phyloP scores from a whole-genome alignment of 768 basidiomycete species.

The Pleurotus sapidus region DNA sequence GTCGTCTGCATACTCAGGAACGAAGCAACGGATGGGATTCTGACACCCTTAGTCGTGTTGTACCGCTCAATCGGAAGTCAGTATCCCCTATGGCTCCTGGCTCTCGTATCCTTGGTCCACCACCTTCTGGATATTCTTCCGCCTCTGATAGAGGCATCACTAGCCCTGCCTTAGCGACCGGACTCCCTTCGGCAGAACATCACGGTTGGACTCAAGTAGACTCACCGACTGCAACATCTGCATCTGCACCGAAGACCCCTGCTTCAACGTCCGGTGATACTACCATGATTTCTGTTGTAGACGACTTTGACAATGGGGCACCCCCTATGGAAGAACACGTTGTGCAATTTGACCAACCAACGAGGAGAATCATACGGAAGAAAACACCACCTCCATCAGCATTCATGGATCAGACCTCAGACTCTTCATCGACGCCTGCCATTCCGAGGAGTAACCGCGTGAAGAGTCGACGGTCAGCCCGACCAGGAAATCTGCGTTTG shows the following conservation, averaged over 20 bases:
- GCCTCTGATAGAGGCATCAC: slow-evolving; percentile 33
- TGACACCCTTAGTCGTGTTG: slow-evolving; percentile 44
- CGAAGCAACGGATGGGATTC: slow-evolving; percentile 59
- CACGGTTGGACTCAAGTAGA: slow-evolving; percentile 4
- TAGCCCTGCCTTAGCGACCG: slow-evolving; percentile 26
- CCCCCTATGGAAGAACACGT: neutral
- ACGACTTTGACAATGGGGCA: slow-evolving; percentile 14
- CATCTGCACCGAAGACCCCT: slow-evolving; percentile 33
- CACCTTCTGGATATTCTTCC: slow-evolving; percentile 37
- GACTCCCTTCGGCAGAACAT: neutral
- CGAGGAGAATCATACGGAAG: slow-evolving; percentile 33
- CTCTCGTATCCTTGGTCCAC: slow-evolving; percentile 34
- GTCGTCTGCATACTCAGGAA: slow-evolving; percentile 28
- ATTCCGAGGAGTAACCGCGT: slow-evolving; percentile 39
- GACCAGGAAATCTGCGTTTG: slow-evolving; percentile 47
- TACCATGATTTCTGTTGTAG: neutral
- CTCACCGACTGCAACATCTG: slow-evolving; percentile 6
- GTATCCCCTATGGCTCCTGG: slow-evolving; percentile 71
- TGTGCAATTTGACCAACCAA: slow-evolving; percentile 18
- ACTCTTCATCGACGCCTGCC: slow-evolving; percentile 39
- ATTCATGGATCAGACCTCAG: slow-evolving; percentile 41
- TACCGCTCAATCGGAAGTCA: slow-evolving; percentile 64
- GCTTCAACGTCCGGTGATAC: slow-evolving; percentile 17
- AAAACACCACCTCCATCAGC: slow-evolving; percentile 29
- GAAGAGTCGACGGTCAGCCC: slow-evolving; percentile 49